phyloP scores from a whole-genome alignment of 176 grass and related monocot genomes.

The Olyra latifolia region DNA sequence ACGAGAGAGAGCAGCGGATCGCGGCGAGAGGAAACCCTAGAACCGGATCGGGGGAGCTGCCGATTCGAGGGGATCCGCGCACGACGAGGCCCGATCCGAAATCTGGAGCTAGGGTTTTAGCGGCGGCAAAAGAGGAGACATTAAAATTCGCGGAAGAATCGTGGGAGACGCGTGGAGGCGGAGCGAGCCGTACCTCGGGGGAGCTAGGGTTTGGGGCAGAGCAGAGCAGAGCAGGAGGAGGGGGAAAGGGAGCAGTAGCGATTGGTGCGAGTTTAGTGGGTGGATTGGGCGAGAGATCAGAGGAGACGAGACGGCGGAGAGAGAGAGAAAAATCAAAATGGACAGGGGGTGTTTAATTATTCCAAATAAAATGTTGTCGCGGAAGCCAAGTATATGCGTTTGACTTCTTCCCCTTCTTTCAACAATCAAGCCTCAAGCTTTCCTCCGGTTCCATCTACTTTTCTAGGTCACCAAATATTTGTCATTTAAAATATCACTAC shows the following conservation, averaged over 20 bases:
- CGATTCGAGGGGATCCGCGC: constrained; percentile 32
- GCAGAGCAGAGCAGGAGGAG: not conserved
- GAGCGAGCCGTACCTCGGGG: not conserved
- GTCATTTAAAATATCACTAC: too few species aligned
- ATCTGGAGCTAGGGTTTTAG: constrained; percentile 32
- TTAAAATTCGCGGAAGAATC: not conserved
- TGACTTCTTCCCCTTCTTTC: too few species aligned
- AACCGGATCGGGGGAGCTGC: constrained; percentile 27
- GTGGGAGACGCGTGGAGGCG: not conserved
- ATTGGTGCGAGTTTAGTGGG: too few species aligned
- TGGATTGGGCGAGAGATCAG: too few species aligned
- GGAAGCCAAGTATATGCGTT: too few species aligned
- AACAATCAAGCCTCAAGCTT: too few species aligned
- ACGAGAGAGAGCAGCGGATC: not conserved
- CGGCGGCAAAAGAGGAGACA: not conserved
- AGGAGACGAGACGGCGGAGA: too few species aligned
- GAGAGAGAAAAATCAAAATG: too few species aligned
- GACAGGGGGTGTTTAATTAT: too few species aligned
- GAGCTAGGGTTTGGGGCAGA: constrained; percentile 23
- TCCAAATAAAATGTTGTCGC: too few species aligned
- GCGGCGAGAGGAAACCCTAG: constrained; percentile 41
- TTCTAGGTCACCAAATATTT: too few species aligned
- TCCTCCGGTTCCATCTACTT: too few species aligned
- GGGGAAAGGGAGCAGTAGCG: not conserved
- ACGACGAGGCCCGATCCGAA: not conserved